Conservation (phyloP, 2,329 filamentous ascomycete genomes). For the Monosporascus sp. region DNA sequence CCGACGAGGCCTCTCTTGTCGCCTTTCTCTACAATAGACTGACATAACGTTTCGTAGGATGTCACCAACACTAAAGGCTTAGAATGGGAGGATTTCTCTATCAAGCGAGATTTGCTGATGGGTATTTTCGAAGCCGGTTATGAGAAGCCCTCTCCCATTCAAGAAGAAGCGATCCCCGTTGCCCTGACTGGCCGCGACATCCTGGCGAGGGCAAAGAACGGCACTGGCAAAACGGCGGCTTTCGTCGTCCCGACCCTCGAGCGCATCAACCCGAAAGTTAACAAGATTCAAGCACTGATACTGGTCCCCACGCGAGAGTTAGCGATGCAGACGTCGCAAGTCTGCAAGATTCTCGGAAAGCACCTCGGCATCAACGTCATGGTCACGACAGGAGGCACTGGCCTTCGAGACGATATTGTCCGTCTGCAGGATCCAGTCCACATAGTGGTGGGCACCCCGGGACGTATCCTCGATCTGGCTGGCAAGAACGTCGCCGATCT, state of each 20-base stretch:
- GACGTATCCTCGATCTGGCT: constrained; percentile 90
- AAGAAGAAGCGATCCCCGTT: constrained; percentile 98
- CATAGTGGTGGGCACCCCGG: constrained; percentile 95
- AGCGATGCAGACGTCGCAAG: constrained; percentile 96
- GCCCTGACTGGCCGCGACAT: constrained; percentile 93
- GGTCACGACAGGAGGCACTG: constrained; percentile 97
- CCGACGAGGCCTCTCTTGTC: too few species aligned
- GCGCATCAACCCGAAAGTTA: constrained; percentile 92
- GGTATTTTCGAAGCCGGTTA: constrained; percentile 99
- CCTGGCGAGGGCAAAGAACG: constrained; percentile 94
- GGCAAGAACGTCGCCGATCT: constrained; percentile 96
- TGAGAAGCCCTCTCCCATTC: constrained; percentile 96
- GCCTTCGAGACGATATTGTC: constrained; percentile 92
- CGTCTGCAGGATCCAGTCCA: constrained; percentile 91
- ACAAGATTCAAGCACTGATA: constrained; percentile 94
- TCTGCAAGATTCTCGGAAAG: constrained; percentile 97
- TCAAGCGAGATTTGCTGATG: constrained; percentile 95
- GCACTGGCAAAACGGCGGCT: constrained; percentile 95
- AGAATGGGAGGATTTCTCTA: constrained; percentile 94
- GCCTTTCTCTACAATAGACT: constrained; percentile 3
- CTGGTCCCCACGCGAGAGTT: constrained; percentile 95
- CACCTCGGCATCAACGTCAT: constrained; percentile 97
- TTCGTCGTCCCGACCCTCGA: constrained; percentile 95
- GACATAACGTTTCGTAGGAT: constrained; percentile 55
- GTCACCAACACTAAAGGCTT: constrained; percentile 96